Evolutionary conservation across 805 yeast genomes (phyloP).

Genomic region (Myxozyma melibiosi): DNA sequence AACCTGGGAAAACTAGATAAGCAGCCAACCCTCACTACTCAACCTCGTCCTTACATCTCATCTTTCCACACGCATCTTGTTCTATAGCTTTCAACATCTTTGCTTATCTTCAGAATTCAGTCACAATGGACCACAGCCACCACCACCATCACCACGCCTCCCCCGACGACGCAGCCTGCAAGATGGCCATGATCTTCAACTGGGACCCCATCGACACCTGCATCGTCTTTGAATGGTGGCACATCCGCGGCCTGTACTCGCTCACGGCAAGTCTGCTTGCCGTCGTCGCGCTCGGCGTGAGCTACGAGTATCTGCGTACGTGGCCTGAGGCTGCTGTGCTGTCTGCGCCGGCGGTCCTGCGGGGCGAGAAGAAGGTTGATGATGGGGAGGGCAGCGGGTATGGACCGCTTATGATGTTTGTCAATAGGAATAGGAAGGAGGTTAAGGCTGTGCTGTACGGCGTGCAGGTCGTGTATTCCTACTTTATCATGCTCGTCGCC

Average conservation of each 20-base stretch:
- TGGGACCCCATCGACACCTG: constrained; percentile 77
- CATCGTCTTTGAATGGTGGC: constrained; percentile 80
- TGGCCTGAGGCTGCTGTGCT: not conserved
- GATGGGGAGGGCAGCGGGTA: not conserved
- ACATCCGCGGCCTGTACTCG: constrained; percentile 58
- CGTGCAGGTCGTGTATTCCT: constrained; percentile 67
- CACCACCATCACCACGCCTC: not conserved
- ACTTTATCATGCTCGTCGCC: constrained; percentile 50
- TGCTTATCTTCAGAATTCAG: too few species aligned
- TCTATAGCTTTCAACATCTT: too few species aligned
- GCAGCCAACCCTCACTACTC: too few species aligned
- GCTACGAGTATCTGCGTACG: constrained; percentile 60
- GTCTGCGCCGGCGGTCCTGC: not conserved
- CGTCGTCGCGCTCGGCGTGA: constrained; percentile 47
- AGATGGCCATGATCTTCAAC: constrained; percentile 61
- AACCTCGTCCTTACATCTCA: too few species aligned
- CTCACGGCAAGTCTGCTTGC: constrained; percentile 46
- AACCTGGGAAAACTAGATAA: too few species aligned
- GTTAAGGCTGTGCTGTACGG: constrained; percentile 51
- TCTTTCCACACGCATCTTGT: too few species aligned
- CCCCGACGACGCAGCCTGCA: constrained; percentile 7
- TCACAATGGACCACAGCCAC: constrained; percentile 1
- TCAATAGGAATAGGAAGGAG: not conserved
- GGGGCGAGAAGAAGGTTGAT: not conserved
- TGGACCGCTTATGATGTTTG: not conserved